Percentiles rank a stretch among this genome's conserved stretches.
These are phyloP conservation scores for Saposhnikovia divaricata DNA, from an alignment of 129 eudicot genomes.

Conservation along the genomic window DNA sequence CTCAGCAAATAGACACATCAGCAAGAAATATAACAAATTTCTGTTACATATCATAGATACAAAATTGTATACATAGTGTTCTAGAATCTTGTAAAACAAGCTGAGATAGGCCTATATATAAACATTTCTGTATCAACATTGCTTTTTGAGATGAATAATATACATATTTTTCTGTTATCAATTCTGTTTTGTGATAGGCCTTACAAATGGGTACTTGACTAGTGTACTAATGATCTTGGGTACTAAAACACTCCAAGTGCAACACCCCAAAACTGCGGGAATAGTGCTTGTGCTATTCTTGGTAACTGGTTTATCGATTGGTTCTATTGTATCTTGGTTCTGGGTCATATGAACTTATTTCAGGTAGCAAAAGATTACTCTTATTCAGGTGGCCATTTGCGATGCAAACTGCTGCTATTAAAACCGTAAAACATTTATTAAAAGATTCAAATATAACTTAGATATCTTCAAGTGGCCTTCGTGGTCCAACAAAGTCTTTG, in stretches of 20 bases:
- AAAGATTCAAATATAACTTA: not conserved
- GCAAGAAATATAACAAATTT: no score
- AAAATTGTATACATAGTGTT: no score
- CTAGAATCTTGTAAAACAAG: no score
- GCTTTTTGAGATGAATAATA: no score
- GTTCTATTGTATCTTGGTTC: slow-evolving; percentile 84
- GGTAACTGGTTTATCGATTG: slow-evolving; percentile 64
- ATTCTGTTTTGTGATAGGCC: slow-evolving; percentile 25
- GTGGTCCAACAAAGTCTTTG: no score
- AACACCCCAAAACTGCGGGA: slow-evolving; percentile 87
- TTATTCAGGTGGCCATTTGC: not conserved
- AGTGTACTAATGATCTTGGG: slow-evolving; percentile 71
- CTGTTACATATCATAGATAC: no score
- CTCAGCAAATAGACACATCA: no score
- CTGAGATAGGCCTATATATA: no score
- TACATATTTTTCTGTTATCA: no score
- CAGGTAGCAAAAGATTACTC: not conserved
- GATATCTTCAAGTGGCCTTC: no score
- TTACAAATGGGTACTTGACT: slow-evolving; percentile 89
- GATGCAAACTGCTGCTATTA: not conserved
- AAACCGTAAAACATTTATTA: not conserved
- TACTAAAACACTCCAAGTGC: slow-evolving; percentile 69
- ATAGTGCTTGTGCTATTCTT: slow-evolving; percentile 71
- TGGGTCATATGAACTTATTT: slow-evolving; percentile 57
- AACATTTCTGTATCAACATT: no score